A percentile compares a stretch with the other conserved stretches of the same genome.
Evolutionary conservation across 352 stramenopile species (phyloP).

Genomic region (Pythium aquatile): DNA sequence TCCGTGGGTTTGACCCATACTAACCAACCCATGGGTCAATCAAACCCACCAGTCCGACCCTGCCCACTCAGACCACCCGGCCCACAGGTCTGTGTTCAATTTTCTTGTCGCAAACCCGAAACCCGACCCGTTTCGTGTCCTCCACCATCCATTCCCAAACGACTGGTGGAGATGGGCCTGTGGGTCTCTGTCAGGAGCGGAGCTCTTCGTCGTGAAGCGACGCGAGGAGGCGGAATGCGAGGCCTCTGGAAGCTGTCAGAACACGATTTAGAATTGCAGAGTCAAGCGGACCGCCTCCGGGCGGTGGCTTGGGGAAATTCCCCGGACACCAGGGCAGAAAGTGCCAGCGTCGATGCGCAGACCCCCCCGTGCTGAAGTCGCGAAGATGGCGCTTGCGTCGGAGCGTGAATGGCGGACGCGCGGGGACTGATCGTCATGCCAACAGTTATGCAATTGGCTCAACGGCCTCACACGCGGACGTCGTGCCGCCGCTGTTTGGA

Average conservation of each 20-base stretch:
- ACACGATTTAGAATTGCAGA: conserved; percentile 93
- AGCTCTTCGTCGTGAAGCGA: background rate
- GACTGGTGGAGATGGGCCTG: conserved; percentile 15
- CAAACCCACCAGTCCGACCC: background rate
- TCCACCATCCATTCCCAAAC: conserved; percentile 23
- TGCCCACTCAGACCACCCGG: background rate
- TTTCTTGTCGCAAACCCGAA: background rate
- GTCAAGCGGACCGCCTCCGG: conserved; percentile 65
- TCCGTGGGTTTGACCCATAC: background rate
- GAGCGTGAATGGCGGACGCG: conserved; percentile 45
- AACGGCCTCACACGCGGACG: conserved; percentile 46
- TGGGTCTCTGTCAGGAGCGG: background rate
- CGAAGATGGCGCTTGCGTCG: conserved; percentile 39
- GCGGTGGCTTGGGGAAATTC: conserved; percentile 88
- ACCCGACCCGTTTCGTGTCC: conserved; percentile 19
- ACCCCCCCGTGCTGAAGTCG: conserved; percentile 70
- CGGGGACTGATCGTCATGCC: conserved; percentile 88
- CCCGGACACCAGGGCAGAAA: conserved; percentile 88
- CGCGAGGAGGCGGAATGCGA: conserved; percentile 11
- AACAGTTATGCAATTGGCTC: conserved; percentile 93
- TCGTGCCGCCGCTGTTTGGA: conserved; percentile 68
- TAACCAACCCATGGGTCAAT: background rate
- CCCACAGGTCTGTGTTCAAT: background rate
- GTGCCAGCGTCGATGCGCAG: conserved; percentile 80
- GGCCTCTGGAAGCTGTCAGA: conserved; percentile 36